These are phyloP conservation scores for Picea engelmannii DNA, from an alignment of 83 land plant species.

Conservation along the genomic window DNA sequence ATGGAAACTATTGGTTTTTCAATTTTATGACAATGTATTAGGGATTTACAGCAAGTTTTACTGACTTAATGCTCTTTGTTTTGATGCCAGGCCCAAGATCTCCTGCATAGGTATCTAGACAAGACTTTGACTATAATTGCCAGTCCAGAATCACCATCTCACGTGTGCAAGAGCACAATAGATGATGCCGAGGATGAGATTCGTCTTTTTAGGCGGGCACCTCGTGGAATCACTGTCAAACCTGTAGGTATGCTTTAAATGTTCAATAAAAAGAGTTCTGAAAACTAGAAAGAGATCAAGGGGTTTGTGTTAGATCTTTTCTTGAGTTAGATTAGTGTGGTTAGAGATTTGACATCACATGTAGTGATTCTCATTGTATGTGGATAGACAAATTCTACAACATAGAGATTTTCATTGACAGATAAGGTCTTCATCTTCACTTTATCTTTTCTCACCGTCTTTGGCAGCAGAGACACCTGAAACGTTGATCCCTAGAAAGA, in stretches of 20 bases:
- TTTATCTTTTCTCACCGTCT: neutral
- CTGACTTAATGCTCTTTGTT: neutral
- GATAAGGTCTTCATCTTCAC: neutral
- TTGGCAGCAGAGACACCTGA: neutral
- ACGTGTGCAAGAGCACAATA: neutral
- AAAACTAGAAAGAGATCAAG: neutral
- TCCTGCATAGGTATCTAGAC: constrained; percentile 46
- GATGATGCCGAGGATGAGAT: constrained; percentile 37
- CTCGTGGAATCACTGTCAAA: constrained; percentile 50
- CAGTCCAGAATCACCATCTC: constrained; percentile 1
- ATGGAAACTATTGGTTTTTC: neutral
- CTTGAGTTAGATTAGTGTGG: constrained; percentile 4
- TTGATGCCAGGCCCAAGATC: constrained; percentile 51
- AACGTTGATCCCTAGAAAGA: constrained; percentile 30
- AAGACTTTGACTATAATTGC: constrained; percentile 37
- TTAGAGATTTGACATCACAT: neutral
- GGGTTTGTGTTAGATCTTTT: neutral
- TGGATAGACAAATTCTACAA: constrained; percentile 2
- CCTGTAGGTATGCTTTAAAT: constrained; percentile 34
- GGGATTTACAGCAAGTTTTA: neutral
- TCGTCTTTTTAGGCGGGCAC: constrained; percentile 45
- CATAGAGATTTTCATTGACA: neutral
- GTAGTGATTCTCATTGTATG: constrained; percentile 24
- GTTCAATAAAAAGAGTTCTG: neutral
- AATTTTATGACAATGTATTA: neutral